Percentiles rank a stretch among this genome's conserved stretches.
These are phyloP conservation scores for Penicillium roqueforti DNA, from an alignment of 495 filamentous ascomycete genomes.

Conservation along the genomic window DNA sequence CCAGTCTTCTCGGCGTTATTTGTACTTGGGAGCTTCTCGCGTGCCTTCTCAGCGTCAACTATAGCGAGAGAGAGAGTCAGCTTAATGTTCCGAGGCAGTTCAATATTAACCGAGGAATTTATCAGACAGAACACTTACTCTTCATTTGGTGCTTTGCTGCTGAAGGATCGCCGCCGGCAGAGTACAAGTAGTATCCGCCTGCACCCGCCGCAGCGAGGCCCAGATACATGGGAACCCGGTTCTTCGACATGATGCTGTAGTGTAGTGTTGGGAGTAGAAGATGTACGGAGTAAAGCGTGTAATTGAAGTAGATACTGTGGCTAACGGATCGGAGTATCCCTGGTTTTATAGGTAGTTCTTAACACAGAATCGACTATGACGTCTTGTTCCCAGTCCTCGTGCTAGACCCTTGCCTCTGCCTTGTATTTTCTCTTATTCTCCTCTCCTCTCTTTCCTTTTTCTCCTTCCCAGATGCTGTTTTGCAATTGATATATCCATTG, in stretches of 20 bases:
- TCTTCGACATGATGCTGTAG: constrained; percentile 44
- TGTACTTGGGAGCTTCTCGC: constrained; percentile 52
- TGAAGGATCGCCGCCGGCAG: constrained; percentile 76
- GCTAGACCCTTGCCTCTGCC: not conserved
- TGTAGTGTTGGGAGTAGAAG: not conserved
- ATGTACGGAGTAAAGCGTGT: not conserved
- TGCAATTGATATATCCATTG: too few relatives aligned
- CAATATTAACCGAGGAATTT: not conserved
- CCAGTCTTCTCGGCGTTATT: constrained; percentile 49
- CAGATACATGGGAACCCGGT: constrained; percentile 51
- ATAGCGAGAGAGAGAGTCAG: constrained; percentile 15
- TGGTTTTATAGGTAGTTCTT: constrained; percentile 10
- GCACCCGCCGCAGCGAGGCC: constrained; percentile 62
- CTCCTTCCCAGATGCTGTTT: not conserved
- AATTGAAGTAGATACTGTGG: not conserved
- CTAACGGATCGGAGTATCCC: not conserved
- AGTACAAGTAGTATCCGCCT: constrained; percentile 88
- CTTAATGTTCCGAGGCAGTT: constrained; percentile 6
- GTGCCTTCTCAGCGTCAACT: constrained; percentile 61
- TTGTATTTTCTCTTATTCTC: not conserved
- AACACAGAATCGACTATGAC: constrained; percentile 3
- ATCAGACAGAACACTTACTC: constrained; percentile 47
- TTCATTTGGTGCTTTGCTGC: constrained; percentile 78
- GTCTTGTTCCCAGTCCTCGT: not conserved
- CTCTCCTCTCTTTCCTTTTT: not conserved